Evolutionary conservation across 2,329 filamentous ascomycete species (phyloP).

Genomic region (Pleomassaria siparia): DNA sequence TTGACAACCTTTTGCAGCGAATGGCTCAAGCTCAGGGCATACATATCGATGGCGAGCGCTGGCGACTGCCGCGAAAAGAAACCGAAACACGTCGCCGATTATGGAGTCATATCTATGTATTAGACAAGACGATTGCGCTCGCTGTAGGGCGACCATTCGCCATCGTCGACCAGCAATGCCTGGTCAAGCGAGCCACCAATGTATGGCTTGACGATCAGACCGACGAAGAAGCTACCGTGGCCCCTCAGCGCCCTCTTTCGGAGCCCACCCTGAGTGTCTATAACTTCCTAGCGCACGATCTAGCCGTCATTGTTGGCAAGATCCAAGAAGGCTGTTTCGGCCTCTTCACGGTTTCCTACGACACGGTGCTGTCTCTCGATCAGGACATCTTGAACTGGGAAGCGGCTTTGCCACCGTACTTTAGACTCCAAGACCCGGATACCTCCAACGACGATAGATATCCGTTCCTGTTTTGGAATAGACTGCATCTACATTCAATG

Average conservation of each 20-base stretch:
- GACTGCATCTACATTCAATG: conserved; percentile 43
- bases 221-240: conserved; percentile 30
- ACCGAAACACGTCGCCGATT: conserved; percentile 43
- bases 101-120: conserved; percentile 45
- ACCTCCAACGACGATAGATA: conserved; percentile 29
- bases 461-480: conserved; percentile 41
- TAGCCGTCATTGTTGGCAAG: conserved; percentile 42
- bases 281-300: conserved; percentile 33
- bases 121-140: conserved; percentile 46
- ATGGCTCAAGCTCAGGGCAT: conserved; percentile 49
- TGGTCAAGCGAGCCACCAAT: conserved; percentile 43
- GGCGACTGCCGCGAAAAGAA: conserved; percentile 41
- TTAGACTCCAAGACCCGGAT: conserved; percentile 37
- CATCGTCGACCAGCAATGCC: conserved; percentile 44
- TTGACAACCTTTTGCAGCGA: conserved; percentile 16
- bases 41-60: conserved; percentile 47
- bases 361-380: conserved; percentile 42
- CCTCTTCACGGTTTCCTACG: conserved; percentile 40
- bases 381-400: conserved; percentile 38
- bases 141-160: conserved; percentile 46
- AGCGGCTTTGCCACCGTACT: conserved; percentile 37
- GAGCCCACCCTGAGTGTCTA: conserved; percentile 41
- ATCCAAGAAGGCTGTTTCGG: conserved; percentile 47
- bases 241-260: conserved; percentile 24
- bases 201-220: conserved; percentile 43